These are phyloP conservation scores for Corylus avellana DNA, from an alignment of 306 rosid genomes.

Conservation along the genomic window DNA sequence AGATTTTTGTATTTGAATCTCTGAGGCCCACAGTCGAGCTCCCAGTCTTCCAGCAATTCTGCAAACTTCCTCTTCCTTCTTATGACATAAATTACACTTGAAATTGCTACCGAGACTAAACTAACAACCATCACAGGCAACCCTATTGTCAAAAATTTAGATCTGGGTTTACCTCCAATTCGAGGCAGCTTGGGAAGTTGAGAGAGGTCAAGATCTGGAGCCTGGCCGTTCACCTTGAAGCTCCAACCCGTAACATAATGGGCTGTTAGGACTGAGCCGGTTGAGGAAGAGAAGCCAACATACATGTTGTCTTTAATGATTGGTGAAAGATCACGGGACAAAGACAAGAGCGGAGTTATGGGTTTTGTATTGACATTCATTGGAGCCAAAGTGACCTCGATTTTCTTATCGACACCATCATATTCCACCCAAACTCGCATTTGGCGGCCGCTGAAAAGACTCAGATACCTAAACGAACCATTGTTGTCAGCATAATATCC, in stretches of 20 bases:
- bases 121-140: conserved; percentile 13
- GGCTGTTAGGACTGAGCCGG: conserved; percentile 48
- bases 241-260: conserved; percentile 78
- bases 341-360: conserved; percentile 45
- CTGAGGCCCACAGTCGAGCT: conserved; percentile 40
- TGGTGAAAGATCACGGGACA: conserved; percentile 48
- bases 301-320: conserved; percentile 39
- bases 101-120: conserved; percentile 9
- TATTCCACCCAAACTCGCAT: conserved; percentile 74
- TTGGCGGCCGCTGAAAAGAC: conserved; percentile 46
- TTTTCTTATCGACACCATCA: conserved; percentile 38
- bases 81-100: conserved; percentile 23
- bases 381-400: conserved; percentile 62
- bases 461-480: conserved; percentile 33
- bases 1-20: conserved; percentile 41
- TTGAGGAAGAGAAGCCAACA: conserved; percentile 75
- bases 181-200: conserved; percentile 52
- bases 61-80: conserved; percentile 31
- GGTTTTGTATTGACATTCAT: conserved; percentile 37
- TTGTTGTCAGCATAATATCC: conserved; percentile 22
- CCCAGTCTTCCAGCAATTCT: conserved; percentile 43
- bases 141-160: conserved; percentile 25
- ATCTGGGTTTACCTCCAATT: conserved; percentile 13
- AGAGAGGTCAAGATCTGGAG: conserved; percentile 39
- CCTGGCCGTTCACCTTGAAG: conserved; percentile 50